Conservation (phyloP, 139 green algal genomes). For the Haematococcus lacustris region DNA sequence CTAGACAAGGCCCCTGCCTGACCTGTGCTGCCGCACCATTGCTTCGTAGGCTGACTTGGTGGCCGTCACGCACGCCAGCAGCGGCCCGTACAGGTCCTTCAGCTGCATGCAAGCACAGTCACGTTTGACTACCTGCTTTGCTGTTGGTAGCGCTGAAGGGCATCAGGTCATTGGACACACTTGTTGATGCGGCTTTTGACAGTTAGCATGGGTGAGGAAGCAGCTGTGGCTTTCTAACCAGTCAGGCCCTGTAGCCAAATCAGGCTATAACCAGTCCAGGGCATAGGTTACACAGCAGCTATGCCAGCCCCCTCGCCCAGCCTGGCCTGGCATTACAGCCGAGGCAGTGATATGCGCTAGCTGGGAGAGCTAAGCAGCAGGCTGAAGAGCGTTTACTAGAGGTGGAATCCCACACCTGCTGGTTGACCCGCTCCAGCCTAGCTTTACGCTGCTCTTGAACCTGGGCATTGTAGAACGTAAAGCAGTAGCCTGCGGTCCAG, state of each 20-base stretch:
- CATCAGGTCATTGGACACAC: too few relatives aligned
- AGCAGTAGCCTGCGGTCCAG: not conserved
- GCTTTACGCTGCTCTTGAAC: slow-evolving; percentile 67
- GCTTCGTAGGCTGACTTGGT: slow-evolving; percentile 66
- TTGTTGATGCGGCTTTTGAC: not conserved
- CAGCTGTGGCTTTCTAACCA: not conserved
- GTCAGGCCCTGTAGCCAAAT: too few relatives aligned
- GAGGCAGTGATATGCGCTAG: not conserved
- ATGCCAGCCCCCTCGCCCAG: too few relatives aligned
- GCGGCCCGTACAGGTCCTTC: slow-evolving; percentile 65
- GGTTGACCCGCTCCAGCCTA: slow-evolving; percentile 77
- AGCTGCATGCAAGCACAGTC: slow-evolving; percentile 27
- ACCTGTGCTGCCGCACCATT: slow-evolving; percentile 74
- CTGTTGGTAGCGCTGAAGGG: too few relatives aligned
- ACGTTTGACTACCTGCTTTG: not conserved
- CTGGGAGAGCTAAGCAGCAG: not conserved
- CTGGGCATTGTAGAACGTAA: slow-evolving; percentile 6
- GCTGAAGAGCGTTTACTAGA: too few relatives aligned
- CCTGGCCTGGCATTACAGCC: not conserved
- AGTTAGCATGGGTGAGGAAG: not conserved
- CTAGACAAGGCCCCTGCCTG: not conserved
- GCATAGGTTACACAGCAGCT: too few relatives aligned
- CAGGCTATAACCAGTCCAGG: not conserved
- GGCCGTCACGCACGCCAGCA: slow-evolving; percentile 76
- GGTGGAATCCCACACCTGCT: slow-evolving; percentile 48